Percentiles rank a stretch among this genome's conserved stretches.
Evolutionary conservation across 352 stramenopile genomes (phyloP).

Genomic region (Pythium coloratum): DNA sequence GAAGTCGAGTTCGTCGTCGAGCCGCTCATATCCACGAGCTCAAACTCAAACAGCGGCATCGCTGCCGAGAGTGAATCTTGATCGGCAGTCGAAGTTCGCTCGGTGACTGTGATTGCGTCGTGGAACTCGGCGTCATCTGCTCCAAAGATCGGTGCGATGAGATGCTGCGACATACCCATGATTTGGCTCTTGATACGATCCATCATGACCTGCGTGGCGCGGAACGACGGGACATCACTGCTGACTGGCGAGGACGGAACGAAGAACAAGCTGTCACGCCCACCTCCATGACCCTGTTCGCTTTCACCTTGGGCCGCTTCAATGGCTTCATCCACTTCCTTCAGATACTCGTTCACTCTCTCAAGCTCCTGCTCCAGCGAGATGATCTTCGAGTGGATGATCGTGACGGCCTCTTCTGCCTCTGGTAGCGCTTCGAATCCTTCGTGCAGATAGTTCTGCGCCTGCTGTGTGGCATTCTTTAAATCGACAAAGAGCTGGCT

Average conservation of each 20-base stretch:
- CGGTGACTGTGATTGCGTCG: slow-evolving; percentile 57
- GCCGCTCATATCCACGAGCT: slow-evolving; percentile 80
- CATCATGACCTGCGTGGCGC: slow-evolving; percentile 43
- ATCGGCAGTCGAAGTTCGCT: slow-evolving; percentile 34
- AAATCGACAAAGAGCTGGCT: slow-evolving; percentile 83
- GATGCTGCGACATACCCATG: slow-evolving; percentile 70
- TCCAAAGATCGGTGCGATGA: slow-evolving; percentile 74
- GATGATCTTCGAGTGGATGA: slow-evolving; percentile 82
- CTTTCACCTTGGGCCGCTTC: slow-evolving; percentile 61
- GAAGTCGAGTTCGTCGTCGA: slow-evolving; percentile 50
- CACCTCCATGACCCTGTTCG: slow-evolving; percentile 43
- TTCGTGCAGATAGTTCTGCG: slow-evolving; percentile 85
- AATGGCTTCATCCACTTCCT: slow-evolving; percentile 75
- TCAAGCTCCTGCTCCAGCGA: slow-evolving; percentile 77
- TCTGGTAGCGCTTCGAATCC: slow-evolving; percentile 69
- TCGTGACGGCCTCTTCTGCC: slow-evolving; percentile 80
- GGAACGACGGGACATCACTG: slow-evolving; percentile 2
- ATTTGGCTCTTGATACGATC: slow-evolving; percentile 60
- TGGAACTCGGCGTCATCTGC: slow-evolving; percentile 86
- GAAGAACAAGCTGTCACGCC: slow-evolving; percentile 65
- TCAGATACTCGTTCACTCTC: slow-evolving; percentile 53
- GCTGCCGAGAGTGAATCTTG: slow-evolving; percentile 63
- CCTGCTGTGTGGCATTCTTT: slow-evolving; percentile 77
- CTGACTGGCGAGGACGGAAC: slow-evolving; percentile 24
- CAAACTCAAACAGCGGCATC: slow-evolving; percentile 78